Conservation (phyloP, 1,284 basidiomycete species). For the Heimioporus retisporus region DNA sequence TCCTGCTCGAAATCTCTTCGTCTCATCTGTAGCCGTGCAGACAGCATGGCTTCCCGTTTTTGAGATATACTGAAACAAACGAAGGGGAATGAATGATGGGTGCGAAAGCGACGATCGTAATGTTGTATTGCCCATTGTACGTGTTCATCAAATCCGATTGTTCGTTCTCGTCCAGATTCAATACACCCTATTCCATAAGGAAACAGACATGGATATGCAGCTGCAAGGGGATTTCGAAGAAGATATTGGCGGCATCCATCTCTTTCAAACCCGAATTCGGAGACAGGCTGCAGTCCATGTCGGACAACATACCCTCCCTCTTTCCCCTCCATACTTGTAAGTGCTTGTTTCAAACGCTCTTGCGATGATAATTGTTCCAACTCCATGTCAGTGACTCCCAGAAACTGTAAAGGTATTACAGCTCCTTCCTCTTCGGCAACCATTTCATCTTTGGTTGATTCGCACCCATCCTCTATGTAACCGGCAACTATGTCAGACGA, state of each 20-base stretch:
- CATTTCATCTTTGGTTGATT: no score
- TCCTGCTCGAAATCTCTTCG: slow-evolving; percentile 27
- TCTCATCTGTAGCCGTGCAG: slow-evolving; percentile 27
- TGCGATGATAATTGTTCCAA: neutral
- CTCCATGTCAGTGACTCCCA: neutral
- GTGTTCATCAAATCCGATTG: slow-evolving; percentile 1
- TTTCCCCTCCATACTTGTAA: neutral
- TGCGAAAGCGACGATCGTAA: neutral
- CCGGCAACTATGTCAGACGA: no score
- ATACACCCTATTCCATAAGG: neutral
- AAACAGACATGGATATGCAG: neutral
- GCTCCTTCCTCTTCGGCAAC: neutral
- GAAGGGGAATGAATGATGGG: slow-evolving; percentile 28
- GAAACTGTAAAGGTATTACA: neutral
- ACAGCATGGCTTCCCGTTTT: slow-evolving; percentile 21
- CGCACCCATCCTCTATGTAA: no score
- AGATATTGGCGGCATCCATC: neutral
- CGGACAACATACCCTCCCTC: neutral
- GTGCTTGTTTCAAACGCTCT: neutral
- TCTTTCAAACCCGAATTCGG: neutral
- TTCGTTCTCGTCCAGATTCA: neutral
- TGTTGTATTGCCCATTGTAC: neutral
- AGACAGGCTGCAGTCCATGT: neutral
- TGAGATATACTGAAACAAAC: slow-evolving; percentile 25
- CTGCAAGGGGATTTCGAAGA: neutral